Evolutionary conservation across 148 eudicot species (phyloP), one percentile per base, ranked within the genome.

Genomic region (Fallopia convolvulus): DNA sequence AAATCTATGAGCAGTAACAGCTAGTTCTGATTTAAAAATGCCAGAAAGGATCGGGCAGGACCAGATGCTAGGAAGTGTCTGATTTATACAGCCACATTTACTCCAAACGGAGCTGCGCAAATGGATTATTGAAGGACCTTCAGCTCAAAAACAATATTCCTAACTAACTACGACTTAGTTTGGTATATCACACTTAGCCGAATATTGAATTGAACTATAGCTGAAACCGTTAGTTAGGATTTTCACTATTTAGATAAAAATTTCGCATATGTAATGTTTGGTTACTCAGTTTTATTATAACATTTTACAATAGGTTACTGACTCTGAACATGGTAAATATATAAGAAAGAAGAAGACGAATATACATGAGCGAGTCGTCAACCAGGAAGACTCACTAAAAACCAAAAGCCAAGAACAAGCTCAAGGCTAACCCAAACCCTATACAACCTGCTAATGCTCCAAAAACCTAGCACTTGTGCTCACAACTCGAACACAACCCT

Each of bases 71-170:
- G 70, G 41, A 15, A 30, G 40, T 12, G 21, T 61, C 36, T 23
- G 14, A 9, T 61, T 4, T 23, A 61, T 61, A 61, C 68, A 61
- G 39, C 71, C 71, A 65, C 71, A 32, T 65, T 65, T 65, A 65
- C 13, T 21, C 21, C 66, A 60, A 21, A 7, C 23, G 66, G 33
- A 60, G 33, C 66, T 60, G 33, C 33, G 21, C 66, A 60, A 20
- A 26, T 26, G 66, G 36, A 60, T 23, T 60, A 23, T 60, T 60
- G 30, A 21, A 20, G 30, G 30, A 60, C 33, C 66, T 26, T 60
- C 66, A 21, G 4, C 13, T 21, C 66, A 60, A 21, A 1, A 26
- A 60, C 30, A 21, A 23, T 7, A n/a, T 23, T 32, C n/a, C 58
- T 52, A 52, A 52, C 20, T 52, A 17, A 58, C 32, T 58, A 58